These are phyloP conservation scores for Posidonia oceanica DNA, from an alignment of 116 monocot species.

Conservation along the genomic window DNA sequence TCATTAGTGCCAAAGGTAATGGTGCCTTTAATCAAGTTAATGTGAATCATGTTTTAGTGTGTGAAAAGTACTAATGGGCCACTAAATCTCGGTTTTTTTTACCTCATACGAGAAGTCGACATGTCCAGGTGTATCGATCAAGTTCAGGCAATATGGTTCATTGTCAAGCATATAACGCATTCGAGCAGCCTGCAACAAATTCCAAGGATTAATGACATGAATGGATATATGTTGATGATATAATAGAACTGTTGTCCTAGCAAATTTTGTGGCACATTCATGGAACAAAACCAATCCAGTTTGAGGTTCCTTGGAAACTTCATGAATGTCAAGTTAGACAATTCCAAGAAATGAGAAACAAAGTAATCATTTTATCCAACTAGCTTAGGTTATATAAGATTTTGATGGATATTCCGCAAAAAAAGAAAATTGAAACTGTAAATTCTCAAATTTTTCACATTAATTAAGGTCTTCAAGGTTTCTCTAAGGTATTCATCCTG, in stretches of 20 bases:
- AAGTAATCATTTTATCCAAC: neutral
- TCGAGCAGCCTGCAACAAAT: slow-evolving; percentile 63
- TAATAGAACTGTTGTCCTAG: neutral
- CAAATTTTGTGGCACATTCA: neutral
- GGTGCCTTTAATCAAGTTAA: no score
- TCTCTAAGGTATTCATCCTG: neutral
- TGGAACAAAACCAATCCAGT: neutral
- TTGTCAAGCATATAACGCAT: slow-evolving; percentile 65
- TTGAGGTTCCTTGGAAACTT: neutral
- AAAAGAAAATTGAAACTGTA: neutral
- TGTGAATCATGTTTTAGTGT: no score
- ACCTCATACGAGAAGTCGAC: slow-evolving; percentile 99
- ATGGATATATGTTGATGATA: neutral
- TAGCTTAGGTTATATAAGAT: no score
- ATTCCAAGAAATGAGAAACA: neutral
- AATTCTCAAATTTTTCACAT: neutral
- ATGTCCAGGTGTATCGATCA: slow-evolving; percentile 98
- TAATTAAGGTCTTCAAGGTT: neutral
- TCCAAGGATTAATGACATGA: neutral
- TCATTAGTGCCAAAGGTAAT: no score
- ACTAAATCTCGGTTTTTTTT: neutral
- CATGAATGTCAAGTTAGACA: neutral
- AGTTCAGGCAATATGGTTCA: slow-evolving; percentile 85
- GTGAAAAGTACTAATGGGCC: no score
- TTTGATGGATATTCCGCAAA: no score